A percentile compares a stretch with the other conserved stretches of the same genome.
Evolutionary conservation across 1,139 yeast genomes (phyloP).

Genomic region (Blastobotrys serpentis): DNA sequence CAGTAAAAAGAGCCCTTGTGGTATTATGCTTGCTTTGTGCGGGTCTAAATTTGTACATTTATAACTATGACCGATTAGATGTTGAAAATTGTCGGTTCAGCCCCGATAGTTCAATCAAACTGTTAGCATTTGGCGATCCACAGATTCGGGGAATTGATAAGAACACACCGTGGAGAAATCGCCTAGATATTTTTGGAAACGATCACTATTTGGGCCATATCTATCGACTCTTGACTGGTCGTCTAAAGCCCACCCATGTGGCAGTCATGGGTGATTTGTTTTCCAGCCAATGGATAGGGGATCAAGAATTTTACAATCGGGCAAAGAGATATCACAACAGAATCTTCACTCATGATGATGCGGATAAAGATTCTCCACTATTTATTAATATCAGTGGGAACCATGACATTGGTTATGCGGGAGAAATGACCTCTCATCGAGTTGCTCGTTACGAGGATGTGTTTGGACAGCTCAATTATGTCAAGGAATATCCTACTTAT

Average conservation of each 20-base stretch:
- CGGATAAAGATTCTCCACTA: slow-evolving; percentile 44
- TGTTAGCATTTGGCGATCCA: slow-evolving; percentile 88
- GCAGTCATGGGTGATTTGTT: slow-evolving; percentile 91
- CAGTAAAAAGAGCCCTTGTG: not conserved
- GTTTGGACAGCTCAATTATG: slow-evolving; percentile 84
- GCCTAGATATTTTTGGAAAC: slow-evolving; percentile 83
- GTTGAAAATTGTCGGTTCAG: slow-evolving; percentile 34
- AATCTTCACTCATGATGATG: slow-evolving; percentile 34
- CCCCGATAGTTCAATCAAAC: slow-evolving; percentile 25
- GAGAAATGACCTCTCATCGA: slow-evolving; percentile 92
- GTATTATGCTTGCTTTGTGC: not conserved
- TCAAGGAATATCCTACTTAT: slow-evolving; percentile 61
- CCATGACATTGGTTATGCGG: slow-evolving; percentile 94
- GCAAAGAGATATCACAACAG: slow-evolving; percentile 62
- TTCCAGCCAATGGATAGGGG: slow-evolving; percentile 94
- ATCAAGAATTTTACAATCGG: slow-evolving; percentile 78
- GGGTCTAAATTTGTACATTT: slow-evolving; percentile 25
- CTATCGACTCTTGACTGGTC: slow-evolving; percentile 57
- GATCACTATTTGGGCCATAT: slow-evolving; percentile 87
- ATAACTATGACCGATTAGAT: slow-evolving; percentile 25
- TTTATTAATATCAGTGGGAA: slow-evolving; percentile 87
- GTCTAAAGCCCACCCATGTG: slow-evolving; percentile 73
- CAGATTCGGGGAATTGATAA: slow-evolving; percentile 85
- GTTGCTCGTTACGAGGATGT: slow-evolving; percentile 69
- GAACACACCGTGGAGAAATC: slow-evolving; percentile 65